These are phyloP conservation scores for Cronartium quercuum DNA, from an alignment of 1,284 basidiomycete genomes.

Conservation along the genomic window DNA sequence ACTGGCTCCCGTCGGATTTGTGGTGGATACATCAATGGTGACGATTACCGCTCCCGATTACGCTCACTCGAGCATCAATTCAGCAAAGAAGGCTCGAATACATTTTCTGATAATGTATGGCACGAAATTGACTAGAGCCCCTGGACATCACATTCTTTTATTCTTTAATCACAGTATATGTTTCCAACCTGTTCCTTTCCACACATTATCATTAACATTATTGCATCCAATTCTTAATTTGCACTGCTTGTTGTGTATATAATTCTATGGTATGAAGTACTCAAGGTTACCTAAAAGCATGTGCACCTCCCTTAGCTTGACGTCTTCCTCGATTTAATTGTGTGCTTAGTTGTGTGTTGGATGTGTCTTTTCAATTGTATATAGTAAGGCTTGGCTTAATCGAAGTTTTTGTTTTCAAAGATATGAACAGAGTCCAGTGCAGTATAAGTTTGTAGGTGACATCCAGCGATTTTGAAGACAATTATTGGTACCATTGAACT, in stretches of 20 bases:
- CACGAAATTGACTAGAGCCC: not conserved
- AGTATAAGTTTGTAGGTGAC: too few relatives aligned
- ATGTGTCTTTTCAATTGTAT: too few relatives aligned
- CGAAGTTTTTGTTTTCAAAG: too few relatives aligned
- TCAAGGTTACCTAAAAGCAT: not conserved
- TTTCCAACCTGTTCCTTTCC: not conserved
- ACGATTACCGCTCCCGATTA: slow-evolving; percentile 75
- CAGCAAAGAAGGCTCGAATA: not conserved
- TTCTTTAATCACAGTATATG: not conserved
- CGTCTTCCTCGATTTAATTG: too few relatives aligned
- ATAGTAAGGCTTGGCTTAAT: too few relatives aligned
- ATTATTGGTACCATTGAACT: too few relatives aligned
- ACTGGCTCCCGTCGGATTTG: slow-evolving; percentile 83
- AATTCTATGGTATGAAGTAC: not conserved
- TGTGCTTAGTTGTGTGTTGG: too few relatives aligned
- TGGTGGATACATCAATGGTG: slow-evolving; percentile 86
- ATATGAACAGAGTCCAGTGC: too few relatives aligned
- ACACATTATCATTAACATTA: not conserved
- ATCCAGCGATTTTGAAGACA: too few relatives aligned
- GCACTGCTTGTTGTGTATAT: not conserved
- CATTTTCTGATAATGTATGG: not conserved
- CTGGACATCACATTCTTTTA: not conserved
- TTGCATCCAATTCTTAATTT: not conserved
- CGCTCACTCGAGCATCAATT: slow-evolving; percentile 59
- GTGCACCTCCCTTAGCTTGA: too few relatives aligned